Conservation (phyloP, 352 stramenopile species). For the Thraustotheca clavata region DNA sequence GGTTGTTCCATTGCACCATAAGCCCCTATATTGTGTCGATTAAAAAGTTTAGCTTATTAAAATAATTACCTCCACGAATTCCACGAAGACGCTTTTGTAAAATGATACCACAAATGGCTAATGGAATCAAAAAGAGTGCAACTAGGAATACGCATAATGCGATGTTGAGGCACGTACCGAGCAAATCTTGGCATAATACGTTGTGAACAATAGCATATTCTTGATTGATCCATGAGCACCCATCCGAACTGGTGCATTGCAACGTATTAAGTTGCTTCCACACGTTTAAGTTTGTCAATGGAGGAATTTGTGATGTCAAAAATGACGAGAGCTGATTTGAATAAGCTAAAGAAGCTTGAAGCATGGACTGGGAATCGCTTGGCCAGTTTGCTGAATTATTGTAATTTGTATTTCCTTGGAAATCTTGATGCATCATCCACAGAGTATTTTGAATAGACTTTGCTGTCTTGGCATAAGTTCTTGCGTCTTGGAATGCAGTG, state of each 20-base stretch:
- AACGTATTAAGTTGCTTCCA: conserved; percentile 35
- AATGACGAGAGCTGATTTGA: conserved; percentile 35
- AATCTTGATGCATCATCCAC: conserved; percentile 60
- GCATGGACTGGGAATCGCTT: neutral
- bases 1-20: conserved; percentile 16
- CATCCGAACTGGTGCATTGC: conserved; percentile 36
- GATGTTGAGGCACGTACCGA: conserved; percentile 73
- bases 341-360: neutral
- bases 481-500: conserved; percentile 38
- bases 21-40: neutral
- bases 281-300: conserved; percentile 34
- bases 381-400: conserved; percentile 35
- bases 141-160: conserved; percentile 72
- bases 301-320: conserved; percentile 43
- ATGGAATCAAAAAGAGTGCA: conserved; percentile 62
- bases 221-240: conserved; percentile 75
- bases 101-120: conserved; percentile 57
- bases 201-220: conserved; percentile 72
- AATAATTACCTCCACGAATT: conserved; percentile 39
- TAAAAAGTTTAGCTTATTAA: too few relatives aligned
- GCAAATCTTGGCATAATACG: conserved; percentile 56
- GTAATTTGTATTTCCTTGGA: conserved; percentile 56
- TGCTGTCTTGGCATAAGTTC: conserved; percentile 55
- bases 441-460: conserved; percentile 47
- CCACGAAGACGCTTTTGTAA: conserved; percentile 78